phyloP scores from a whole-genome alignment of 208 protist species.

The Strigomonas galati region DNA sequence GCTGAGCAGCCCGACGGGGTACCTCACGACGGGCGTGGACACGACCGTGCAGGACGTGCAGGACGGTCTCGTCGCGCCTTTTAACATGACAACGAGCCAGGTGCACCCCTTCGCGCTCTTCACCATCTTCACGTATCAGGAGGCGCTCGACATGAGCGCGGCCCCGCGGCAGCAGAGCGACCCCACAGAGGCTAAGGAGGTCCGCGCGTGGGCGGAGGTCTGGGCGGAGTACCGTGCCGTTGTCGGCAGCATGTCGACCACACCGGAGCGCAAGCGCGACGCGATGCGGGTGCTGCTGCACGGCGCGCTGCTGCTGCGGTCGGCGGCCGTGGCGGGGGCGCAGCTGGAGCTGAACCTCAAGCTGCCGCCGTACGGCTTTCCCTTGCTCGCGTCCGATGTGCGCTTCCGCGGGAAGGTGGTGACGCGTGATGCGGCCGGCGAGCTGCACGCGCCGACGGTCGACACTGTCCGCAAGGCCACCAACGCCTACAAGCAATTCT shows the following conservation, averaged over 20 bases:
- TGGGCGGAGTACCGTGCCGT: conserved; percentile 77
- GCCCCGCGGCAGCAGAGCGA: not conserved
- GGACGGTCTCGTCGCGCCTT: conserved; percentile 57
- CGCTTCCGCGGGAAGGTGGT: conserved; percentile 6
- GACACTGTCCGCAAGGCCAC: conserved; percentile 69
- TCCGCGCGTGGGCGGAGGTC: conserved; percentile 82
- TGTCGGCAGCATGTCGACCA: conserved; percentile 59
- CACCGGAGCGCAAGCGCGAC: conserved; percentile 62
- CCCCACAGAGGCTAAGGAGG: conserved; percentile 43
- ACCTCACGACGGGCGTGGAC: conserved; percentile 69
- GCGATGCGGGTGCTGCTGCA: conserved; percentile 79
- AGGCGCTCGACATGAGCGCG: conserved; percentile 38
- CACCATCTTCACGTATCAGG: conserved; percentile 71
- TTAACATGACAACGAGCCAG: conserved; percentile 69
- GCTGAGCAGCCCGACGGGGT: conserved; percentile 73
- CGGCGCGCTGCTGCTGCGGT: conserved; percentile 70
- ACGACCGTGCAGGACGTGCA: conserved; percentile 56
- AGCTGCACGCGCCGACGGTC: conserved; percentile 37
- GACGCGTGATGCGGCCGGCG: conserved; percentile 13
- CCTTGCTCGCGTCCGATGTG: conserved; percentile 62
- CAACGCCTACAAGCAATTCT: conserved; percentile 72
- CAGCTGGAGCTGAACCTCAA: conserved; percentile 72
- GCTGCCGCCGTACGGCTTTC: conserved; percentile 79
- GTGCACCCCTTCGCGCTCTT: conserved; percentile 83
- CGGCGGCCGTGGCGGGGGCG: conserved; percentile 62